Evolutionary conservation across 768 basidiomycete genomes (phyloP), one percentile per base, ranked within the genome.

Genomic region (Collybiopsis confluens): DNA sequence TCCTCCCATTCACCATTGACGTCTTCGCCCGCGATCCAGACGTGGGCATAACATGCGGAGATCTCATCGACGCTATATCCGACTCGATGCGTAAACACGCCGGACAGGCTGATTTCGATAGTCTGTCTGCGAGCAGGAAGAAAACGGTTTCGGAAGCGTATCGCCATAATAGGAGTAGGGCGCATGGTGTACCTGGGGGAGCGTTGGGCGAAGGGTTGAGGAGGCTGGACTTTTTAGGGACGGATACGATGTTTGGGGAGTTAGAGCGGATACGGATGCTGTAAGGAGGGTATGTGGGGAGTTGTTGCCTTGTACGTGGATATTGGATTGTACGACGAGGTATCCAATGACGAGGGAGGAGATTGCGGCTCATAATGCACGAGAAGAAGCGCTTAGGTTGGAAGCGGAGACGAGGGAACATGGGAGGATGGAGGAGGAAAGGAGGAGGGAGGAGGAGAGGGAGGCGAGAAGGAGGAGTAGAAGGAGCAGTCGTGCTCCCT

Each of bases 111-210:
- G 86, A 90, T 55, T 87, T 74, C 61, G 73, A 80, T 4, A 56
- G 59, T 2, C 65, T 83, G 4, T 28, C 72, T 0, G 35, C 54
- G 2, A 48, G 38, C n/a, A 69, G 68, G 13, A 73, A 79, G 56
- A 70, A 70, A 1, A 64, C 69, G 9, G 71, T 88, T 11, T 69
- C 70, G 38, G 70, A 74, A 24, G 74, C 81, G 28, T 91, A 88
- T 64, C 68, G 73, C 33, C 72, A 78, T 63, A 91, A 92, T 63
- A 79, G 90, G 18, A 85, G 85, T 9, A 77, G 81, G 8, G 75
- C 75, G 27, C 69, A 69, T 23, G 81, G 80, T 45, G 87, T 83
- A 1, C 88, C 90, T 1, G 90, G 90, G 0, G 90, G 88, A 0
- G 67, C 68, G 38, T 74, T 91, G 3, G 81, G 80, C 7, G 73